Base-by-base conservation (phyloP, 2,329 filamentous ascomycete species). In the Bipolaris cookei region DNA sequence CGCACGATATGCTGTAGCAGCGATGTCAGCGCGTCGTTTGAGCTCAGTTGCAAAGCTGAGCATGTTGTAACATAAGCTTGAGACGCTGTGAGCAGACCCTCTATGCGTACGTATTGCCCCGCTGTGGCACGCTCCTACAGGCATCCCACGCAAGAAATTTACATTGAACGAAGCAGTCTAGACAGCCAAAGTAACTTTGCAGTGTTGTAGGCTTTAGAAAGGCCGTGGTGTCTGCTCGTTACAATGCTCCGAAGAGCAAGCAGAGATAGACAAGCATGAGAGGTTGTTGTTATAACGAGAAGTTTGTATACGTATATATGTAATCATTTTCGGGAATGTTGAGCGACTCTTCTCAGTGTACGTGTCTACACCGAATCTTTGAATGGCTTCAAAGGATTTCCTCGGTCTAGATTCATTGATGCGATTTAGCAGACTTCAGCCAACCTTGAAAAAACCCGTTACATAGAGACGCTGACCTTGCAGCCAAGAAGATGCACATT, bases 1-100 rank as follows among this genome's bases (percentile, higher is more conserved):
- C 28, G 61, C 51, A 73, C 69, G 20, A 41, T 37, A 51, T 54
- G 51, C 46, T 25, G 56, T 37, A 49, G 16, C 41, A 11, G 16
- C 25, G 20, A 23, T 5, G 16, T 32, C 14, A 38, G 45, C 32
- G 21, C 21, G 23, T 39, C 14, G 13, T 47, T 54, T 37, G 20
- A 44, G 18, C 25, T 46, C 46, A 21, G 53, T 42, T 50, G 13
- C 37, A 45, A 35, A 48, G 39, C 51, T 39, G 54, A 55, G 16
- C n/a, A 51, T 42, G 53, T 44, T 28, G 44, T 54, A 45, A 16
- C 37, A 56, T 51, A 34, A 18, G 20, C 16, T 32, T 28, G 34
- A 48, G 34, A 51, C 4, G 47, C 49, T 49, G 38, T 51, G 54
- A 25, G 38, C 38, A 16, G 18, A 38, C 30, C 16, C 18, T 38